phyloP scores from a whole-genome alignment of 441 rosid species.

The Gossypium laxum region DNA sequence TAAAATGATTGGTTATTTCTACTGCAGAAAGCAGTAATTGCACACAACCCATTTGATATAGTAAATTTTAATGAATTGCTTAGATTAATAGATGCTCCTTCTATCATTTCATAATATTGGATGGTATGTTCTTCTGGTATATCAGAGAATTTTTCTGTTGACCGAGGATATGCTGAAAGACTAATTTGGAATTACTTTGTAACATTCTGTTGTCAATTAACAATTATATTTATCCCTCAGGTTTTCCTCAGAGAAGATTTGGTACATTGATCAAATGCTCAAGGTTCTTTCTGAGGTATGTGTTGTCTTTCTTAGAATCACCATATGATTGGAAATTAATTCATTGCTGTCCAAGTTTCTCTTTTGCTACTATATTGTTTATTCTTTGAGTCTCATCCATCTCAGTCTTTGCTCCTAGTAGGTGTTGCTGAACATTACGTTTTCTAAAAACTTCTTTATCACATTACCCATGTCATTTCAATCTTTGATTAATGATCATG shows the following conservation, averaged over 20 bases:
- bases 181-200: neutral
- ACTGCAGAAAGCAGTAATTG: no score
- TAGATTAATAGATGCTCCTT: neutral
- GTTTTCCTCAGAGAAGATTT: conserved; percentile 84
- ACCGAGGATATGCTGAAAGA: neutral
- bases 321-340: conserved; percentile 2
- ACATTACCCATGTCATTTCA: no score
- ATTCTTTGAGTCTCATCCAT: neutral
- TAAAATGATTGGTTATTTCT: no score
- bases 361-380: neutral
- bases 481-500: neutral
- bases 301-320: conserved; percentile 11
- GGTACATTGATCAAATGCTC: conserved; percentile 99
- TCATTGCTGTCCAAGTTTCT: neutral
- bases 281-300: conserved; percentile 92
- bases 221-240: conserved; percentile 37
- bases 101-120: neutral
- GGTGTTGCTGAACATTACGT: neutral
- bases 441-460: neutral
- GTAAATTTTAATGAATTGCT: no score
- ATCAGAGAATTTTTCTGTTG: neutral
- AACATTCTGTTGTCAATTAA: conserved; percentile 15
- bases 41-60: no score
- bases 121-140: neutral
- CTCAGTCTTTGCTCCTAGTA: neutral